These are phyloP conservation scores for Aspergillus affinis DNA, from an alignment of 495 filamentous ascomycete genomes.

Conservation along the genomic window DNA sequence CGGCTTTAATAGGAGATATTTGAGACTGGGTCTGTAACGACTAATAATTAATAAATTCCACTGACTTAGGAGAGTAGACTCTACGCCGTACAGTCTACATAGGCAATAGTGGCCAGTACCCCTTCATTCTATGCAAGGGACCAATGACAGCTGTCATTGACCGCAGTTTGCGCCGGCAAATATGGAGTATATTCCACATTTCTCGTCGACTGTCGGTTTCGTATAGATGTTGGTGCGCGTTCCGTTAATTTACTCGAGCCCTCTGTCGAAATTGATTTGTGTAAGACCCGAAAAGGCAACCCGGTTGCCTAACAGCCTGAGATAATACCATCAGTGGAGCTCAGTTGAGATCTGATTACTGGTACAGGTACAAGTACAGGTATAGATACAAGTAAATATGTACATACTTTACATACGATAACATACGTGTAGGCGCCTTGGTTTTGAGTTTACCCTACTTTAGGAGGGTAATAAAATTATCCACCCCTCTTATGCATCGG, in stretches of 20 bases:
- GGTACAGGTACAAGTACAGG: not conserved
- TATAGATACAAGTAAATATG: too few relatives aligned
- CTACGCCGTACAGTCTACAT: not conserved
- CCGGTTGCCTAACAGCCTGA: not conserved
- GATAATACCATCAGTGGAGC: not conserved
- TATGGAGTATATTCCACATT: not conserved
- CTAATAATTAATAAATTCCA: not conserved
- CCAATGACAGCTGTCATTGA: conserved; percentile 18
- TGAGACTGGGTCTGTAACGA: not conserved
- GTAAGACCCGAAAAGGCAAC: not conserved
- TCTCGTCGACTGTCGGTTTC: not conserved
- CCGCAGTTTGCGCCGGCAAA: not conserved
- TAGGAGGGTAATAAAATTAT: not conserved
- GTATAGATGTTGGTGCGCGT: not conserved
- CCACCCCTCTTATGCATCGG: not conserved
- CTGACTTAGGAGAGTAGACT: not conserved
- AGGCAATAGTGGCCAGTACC: not conserved
- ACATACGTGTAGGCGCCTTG: not conserved
- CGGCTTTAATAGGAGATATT: not conserved
- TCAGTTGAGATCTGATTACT: not conserved
- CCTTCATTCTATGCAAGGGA: conserved; percentile 4
- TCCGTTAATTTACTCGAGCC: not conserved
- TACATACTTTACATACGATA: not conserved
- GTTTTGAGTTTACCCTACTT: not conserved
- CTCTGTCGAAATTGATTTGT: not conserved